Conservation (phyloP, 805 yeast species). For the Saccharomycopsis babjevae region DNA sequence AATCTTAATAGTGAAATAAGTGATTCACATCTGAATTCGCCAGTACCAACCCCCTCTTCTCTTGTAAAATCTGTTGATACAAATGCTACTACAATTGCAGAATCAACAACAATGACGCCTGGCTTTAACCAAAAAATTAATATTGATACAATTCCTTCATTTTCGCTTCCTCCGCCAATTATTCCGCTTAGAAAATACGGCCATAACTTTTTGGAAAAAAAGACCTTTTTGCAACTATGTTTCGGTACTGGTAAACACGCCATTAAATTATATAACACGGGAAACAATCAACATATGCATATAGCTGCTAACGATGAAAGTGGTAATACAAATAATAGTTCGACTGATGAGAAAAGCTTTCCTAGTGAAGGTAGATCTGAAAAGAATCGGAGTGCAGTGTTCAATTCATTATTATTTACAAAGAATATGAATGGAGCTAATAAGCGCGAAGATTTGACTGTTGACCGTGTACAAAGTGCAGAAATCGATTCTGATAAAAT, state of each 20-base stretch:
- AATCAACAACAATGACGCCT: conserved; percentile 8
- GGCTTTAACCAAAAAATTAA: conserved; percentile 25
- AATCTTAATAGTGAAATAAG: too few relatives aligned
- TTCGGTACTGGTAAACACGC: conserved; percentile 35
- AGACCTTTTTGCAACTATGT: conserved; percentile 69
- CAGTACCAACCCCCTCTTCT: neutral
- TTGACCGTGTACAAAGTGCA: neutral
- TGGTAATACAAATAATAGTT: neutral
- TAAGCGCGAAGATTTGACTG: neutral
- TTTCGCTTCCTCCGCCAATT: conserved; percentile 91
- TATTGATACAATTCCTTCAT: conserved; percentile 76
- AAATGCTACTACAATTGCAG: conserved; percentile 20
- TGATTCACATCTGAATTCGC: neutral
- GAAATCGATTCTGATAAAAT: neutral
- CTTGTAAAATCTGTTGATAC: neutral
- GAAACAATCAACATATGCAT: neutral
- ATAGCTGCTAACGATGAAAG: neutral
- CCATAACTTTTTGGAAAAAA: conserved; percentile 87
- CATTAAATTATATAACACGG: conserved; percentile 25
- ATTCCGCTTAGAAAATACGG: conserved; percentile 91
- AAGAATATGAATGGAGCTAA: neutral
- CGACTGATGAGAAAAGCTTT: neutral
- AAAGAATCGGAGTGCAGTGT: neutral
- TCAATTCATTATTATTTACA: neutral
- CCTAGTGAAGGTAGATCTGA: neutral